A percentile compares a stretch with the other conserved stretches of the same genome.
These are phyloP conservation scores for Fraxinus velutina DNA, from an alignment of 305 asterid species.

Conservation along the genomic window DNA sequence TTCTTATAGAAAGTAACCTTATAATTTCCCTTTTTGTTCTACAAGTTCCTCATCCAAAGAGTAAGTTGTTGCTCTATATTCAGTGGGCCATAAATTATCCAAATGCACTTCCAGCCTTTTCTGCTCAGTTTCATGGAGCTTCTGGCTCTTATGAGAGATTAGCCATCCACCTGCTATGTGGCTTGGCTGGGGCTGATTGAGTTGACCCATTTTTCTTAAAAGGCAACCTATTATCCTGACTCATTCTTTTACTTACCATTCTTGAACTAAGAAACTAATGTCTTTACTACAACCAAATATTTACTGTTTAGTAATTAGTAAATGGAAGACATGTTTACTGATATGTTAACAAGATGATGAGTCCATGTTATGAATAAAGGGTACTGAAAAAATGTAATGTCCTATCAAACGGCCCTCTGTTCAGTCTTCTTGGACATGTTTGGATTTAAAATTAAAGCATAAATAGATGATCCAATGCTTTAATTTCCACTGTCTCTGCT, in stretches of 20 bases:
- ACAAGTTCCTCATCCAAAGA: not conserved
- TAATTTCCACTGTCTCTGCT: conserved; percentile 3
- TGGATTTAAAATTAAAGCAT: not conserved
- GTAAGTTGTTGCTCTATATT: not conserved
- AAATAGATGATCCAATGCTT: not conserved
- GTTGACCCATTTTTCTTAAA: not conserved
- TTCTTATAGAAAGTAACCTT: not conserved
- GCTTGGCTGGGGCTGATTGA: not conserved
- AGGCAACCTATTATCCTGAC: not conserved
- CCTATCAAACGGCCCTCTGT: not conserved
- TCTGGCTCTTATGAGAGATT: conserved; percentile 6
- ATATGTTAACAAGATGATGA: not conserved
- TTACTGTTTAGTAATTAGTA: not conserved
- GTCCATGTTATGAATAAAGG: not conserved
- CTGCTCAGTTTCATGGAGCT: conserved; percentile 3
- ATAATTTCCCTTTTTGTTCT: conserved; percentile 7
- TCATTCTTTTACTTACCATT: not conserved
- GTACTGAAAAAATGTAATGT: not conserved
- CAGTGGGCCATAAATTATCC: not conserved
- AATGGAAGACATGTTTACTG: not conserved
- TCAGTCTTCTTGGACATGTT: not conserved
- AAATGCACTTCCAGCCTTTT: not conserved
- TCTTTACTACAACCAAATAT: not conserved
- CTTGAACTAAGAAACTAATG: not conserved
- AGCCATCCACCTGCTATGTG: conserved; percentile 5